phyloP scores from a whole-genome alignment of 129 eudicot genomes.

The Arctium lappa region DNA sequence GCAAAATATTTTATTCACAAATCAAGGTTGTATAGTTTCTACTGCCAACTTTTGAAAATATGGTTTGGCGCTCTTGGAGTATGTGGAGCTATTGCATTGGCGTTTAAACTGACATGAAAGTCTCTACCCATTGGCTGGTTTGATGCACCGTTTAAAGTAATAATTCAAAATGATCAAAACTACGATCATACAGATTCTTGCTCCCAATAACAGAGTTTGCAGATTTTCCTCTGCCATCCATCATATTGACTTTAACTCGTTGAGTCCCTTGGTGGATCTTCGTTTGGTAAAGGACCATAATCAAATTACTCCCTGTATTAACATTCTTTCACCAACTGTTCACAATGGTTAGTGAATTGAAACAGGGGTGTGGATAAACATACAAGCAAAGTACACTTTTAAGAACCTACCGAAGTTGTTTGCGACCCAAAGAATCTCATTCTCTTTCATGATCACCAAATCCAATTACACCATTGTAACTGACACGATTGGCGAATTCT shows the following conservation, averaged over 20 bases:
- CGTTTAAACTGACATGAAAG: neutral
- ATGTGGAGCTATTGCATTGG: neutral
- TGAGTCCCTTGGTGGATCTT: neutral
- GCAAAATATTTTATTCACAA: neutral
- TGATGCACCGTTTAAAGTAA: neutral
- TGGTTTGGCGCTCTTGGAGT: neutral
- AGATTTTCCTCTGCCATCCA: neutral
- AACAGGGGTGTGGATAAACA: neutral
- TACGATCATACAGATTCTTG: neutral
- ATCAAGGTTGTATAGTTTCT: neutral
- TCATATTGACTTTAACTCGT: neutral
- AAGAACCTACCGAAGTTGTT: neutral
- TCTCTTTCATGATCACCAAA: neutral
- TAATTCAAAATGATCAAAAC: neutral
- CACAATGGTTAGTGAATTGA: neutral
- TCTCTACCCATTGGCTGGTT: neutral
- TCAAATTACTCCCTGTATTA: neutral
- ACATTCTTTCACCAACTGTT: neutral
- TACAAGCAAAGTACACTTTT: neutral
- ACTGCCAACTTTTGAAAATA: neutral
- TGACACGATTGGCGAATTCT: neutral
- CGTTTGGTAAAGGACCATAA: neutral
- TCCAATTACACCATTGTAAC: neutral
- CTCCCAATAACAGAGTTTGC: neutral
- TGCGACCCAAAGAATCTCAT: neutral